These are phyloP conservation scores for Xerocomellus dryophilus DNA, from an alignment of 768 basidiomycete species.

Conservation along the genomic window DNA sequence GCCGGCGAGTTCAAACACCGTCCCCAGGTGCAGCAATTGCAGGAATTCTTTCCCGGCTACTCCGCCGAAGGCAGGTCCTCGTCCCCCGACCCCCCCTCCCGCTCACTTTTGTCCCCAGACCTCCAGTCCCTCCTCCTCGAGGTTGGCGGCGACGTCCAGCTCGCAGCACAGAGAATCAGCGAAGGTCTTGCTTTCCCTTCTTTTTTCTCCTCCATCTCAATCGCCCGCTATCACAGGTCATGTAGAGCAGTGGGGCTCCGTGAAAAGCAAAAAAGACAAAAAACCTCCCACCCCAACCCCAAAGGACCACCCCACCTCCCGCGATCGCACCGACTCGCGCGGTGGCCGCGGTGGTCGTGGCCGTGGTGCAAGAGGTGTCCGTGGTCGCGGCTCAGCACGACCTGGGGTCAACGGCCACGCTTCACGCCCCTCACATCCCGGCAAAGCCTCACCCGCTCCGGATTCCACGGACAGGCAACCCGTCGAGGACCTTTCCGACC, in stretches of 20 bases:
- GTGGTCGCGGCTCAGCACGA: slow-evolving; percentile 41
- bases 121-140: slow-evolving; percentile 67
- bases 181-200: slow-evolving; percentile 49
- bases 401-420: slow-evolving; percentile 34
- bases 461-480: slow-evolving; percentile 29
- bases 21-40: slow-evolving; percentile 55
- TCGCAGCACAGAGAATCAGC: slow-evolving; percentile 69
- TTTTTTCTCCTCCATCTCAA: slow-evolving; percentile 5
- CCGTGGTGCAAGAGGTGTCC: slow-evolving; percentile 44
- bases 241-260: slow-evolving; percentile 79
- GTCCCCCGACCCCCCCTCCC: slow-evolving; percentile 21
- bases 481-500: slow-evolving; percentile 22
- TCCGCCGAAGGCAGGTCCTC: slow-evolving; percentile 57
- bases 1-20: slow-evolving; percentile 43
- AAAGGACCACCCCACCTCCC: slow-evolving; percentile 41
- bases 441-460: slow-evolving; percentile 33
- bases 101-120: slow-evolving; percentile 40
- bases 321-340: slow-evolving; percentile 43
- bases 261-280: slow-evolving; percentile 87
- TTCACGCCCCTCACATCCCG: slow-evolving; percentile 23
- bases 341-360: slow-evolving; percentile 62
- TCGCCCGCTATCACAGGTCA: slow-evolving; percentile 45
- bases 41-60: slow-evolving; percentile 70
- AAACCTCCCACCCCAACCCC: slow-evolving; percentile 46
- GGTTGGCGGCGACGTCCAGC: slow-evolving; percentile 62